Evolutionary conservation across 306 rosid species (phyloP).

Genomic region (Styphnolobium japonicum): DNA sequence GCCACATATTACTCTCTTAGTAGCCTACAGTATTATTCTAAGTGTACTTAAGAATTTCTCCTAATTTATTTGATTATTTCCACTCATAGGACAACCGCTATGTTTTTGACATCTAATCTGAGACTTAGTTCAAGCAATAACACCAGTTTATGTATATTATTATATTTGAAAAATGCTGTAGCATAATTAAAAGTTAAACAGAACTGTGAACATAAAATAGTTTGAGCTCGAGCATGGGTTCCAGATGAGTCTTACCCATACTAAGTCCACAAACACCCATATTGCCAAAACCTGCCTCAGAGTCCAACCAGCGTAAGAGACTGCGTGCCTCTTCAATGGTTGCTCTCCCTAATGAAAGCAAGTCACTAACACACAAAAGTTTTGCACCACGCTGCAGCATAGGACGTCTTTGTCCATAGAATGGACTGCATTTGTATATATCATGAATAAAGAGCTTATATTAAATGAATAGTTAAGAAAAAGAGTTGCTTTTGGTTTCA

Average conservation of each 20-base stretch:
- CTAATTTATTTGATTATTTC: slow-evolving; percentile 1
- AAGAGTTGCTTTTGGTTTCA: neutral
- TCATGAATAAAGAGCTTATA: slow-evolving; percentile 1
- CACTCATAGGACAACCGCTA: neutral
- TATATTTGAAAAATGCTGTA: neutral
- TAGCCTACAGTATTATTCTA: too few species aligned
- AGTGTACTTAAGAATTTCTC: too few species aligned
- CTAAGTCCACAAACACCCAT: slow-evolving; percentile 99
- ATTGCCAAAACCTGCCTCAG: slow-evolving; percentile 86
- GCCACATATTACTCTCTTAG: too few species aligned
- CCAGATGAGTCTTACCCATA: slow-evolving; percentile 72
- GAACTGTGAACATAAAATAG: slow-evolving; percentile 14
- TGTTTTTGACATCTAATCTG: neutral
- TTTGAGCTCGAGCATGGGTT: slow-evolving; percentile 17
- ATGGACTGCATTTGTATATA: slow-evolving; percentile 68
- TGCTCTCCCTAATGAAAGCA: slow-evolving; percentile 93
- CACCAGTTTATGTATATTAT: neutral
- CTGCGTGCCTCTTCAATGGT: slow-evolving; percentile 94
- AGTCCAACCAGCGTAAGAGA: slow-evolving; percentile 90
- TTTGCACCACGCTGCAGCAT: slow-evolving; percentile 83
- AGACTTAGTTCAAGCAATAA: slow-evolving; percentile 5
- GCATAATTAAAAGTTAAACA: neutral
- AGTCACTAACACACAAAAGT: slow-evolving; percentile 95
- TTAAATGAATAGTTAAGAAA: neutral
- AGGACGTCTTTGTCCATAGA: slow-evolving; percentile 97